Base-by-base conservation (phyloP, 352 stramenopile species). In the Phytophthora rubi region DNA sequence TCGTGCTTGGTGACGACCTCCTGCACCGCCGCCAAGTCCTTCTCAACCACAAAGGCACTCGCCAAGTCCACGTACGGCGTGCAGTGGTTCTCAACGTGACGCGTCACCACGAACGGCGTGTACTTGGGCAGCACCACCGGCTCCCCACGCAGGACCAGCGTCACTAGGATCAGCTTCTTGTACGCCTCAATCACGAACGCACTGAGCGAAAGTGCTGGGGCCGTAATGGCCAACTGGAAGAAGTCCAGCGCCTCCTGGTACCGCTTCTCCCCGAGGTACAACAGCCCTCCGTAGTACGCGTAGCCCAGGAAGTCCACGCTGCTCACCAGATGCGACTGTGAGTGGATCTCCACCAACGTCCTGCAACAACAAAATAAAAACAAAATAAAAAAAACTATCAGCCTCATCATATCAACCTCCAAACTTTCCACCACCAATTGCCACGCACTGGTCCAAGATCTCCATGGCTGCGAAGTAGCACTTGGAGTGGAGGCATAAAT, bases 141-240 rank as follows among this genome's bases (percentile, higher is more conserved):
- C 28, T 94, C 77, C 16, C 88, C 86, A 42, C 78, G 64, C 15
- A 81, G 47, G 32, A 97, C 80, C 33, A 97, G 71, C 57, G 82
- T 87, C 53, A 83, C 77, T 6, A 97, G 70, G 48, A 93, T 59
- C 44, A 92, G 65, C 57, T 95, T 95, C 76, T 95, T 95, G 82
- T 90, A 93, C 26, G 86, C 80, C 33, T 93, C 90, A 60, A 97
- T 77, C 21, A 88, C 86, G 51, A 97, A 91, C 2, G 86, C 87
- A 64, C 85, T 94, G 6, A 95, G 79, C 45, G 79, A 81, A 26
- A 88, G 51, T 1, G 90, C 90, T 0, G 90, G 90, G 23, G 86
- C 78, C 15, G 90, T 94, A 48, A 95, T 80, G 1, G 83, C 84
- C 48, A 93, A 70, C 55, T 89, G 71, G 52, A 97, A 86, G 28